Conservation (phyloP, 106 monocot genomes). For the Platanthera zijinensis region DNA sequence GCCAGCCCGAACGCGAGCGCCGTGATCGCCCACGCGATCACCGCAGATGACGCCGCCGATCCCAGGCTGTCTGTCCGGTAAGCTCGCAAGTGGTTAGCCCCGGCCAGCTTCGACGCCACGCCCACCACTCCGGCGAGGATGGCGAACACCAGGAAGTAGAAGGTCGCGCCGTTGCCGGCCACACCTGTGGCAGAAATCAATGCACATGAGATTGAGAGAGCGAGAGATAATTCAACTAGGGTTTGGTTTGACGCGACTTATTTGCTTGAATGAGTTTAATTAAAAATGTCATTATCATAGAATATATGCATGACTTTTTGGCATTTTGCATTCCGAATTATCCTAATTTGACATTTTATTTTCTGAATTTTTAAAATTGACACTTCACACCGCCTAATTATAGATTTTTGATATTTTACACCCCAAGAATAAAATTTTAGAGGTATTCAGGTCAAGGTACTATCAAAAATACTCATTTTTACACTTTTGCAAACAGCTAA, state of each 20-base stretch:
- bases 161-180: conserved; percentile 67
- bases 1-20: conserved; percentile 76
- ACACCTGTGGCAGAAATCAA: conserved; percentile 20
- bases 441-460: no score
- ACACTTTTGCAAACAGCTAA: no score
- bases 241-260: background rate
- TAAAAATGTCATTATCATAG: no score
- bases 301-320: no score
- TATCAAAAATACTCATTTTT: no score
- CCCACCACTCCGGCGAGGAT: conserved; percentile 78
- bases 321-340: background rate
- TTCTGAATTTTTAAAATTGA: background rate
- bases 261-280: background rate
- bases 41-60: conserved; percentile 36
- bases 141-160: conserved; percentile 78
- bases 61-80: conserved; percentile 63
- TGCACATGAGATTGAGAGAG: background rate
- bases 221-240: no score
- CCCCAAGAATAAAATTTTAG: no score
- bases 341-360: background rate
- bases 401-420: no score
- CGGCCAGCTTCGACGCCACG: conserved; percentile 66
- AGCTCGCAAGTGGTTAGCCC: conserved; percentile 49
- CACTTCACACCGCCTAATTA: no score
- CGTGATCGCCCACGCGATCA: conserved; percentile 67